Evolutionary conservation across 2,329 filamentous ascomycete genomes (phyloP).

Genomic region (Ramularia collo-cygni): DNA sequence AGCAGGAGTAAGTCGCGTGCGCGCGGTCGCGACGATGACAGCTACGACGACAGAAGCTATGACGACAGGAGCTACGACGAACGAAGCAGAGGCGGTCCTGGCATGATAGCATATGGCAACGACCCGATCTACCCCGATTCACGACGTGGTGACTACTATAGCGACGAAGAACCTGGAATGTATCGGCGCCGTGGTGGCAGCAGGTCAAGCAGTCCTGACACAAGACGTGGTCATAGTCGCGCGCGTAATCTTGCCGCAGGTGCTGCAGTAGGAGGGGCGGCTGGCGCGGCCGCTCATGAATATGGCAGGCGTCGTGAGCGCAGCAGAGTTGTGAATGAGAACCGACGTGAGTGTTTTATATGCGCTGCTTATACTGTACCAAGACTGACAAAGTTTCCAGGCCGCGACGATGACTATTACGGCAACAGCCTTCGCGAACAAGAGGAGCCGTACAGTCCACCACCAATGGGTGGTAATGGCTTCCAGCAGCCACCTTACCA

Average conservation of each 20-base stretch:
- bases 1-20: slow-evolving; percentile 35
- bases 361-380: not conserved
- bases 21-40: not conserved
- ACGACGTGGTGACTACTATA: slow-evolving; percentile 31
- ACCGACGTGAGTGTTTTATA: slow-evolving; percentile 11
- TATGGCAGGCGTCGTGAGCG: slow-evolving; percentile 50
- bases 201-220: slow-evolving; percentile 36
- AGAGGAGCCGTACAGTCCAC: slow-evolving; percentile 27
- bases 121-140: slow-evolving; percentile 54
- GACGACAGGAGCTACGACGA: no score
- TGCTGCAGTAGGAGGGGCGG: slow-evolving; percentile 51
- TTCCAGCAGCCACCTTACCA: slow-evolving; percentile 14
- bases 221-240: slow-evolving; percentile 28
- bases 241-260: slow-evolving; percentile 49
- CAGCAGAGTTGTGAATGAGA: slow-evolving; percentile 42
- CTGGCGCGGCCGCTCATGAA: slow-evolving; percentile 49
- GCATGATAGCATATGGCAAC: slow-evolving; percentile 58
- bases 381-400: slow-evolving; percentile 1
- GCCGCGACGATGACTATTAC: slow-evolving; percentile 17
- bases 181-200: slow-evolving; percentile 37
- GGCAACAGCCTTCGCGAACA: slow-evolving; percentile 15
- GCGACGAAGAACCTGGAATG: slow-evolving; percentile 36
- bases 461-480: slow-evolving; percentile 30
- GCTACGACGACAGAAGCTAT: no score
- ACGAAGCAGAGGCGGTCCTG: slow-evolving; percentile 38